Percentiles rank a stretch among this genome's conserved stretches.
Evolutionary conservation across 768 basidiomycete species (phyloP).

Genomic region (Vishniacozyma victoriae): DNA sequence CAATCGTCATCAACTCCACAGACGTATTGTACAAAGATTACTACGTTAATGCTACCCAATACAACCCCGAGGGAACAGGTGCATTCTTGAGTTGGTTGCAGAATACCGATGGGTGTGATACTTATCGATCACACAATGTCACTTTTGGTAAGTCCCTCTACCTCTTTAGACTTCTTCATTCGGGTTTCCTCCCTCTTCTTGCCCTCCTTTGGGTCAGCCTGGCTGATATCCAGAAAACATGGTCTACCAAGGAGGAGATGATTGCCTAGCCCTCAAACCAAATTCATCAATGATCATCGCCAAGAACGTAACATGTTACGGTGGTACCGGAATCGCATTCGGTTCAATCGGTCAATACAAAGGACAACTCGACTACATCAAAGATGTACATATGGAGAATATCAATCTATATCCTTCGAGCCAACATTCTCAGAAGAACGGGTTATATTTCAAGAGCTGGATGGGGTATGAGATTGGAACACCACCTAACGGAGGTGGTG

Average conservation of each 20-base stretch:
- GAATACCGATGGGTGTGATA: constrained; percentile 49
- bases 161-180: background rate
- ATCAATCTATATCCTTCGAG: constrained; percentile 9
- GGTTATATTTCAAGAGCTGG: constrained; percentile 21
- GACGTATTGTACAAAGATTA: constrained; percentile 47
- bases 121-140: constrained; percentile 47
- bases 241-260: constrained; percentile 48
- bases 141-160: constrained; percentile 31
- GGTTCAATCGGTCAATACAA: constrained; percentile 49
- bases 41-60: constrained; percentile 48
- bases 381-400: constrained; percentile 16
- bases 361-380: constrained; percentile 16
- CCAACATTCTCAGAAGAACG: constrained; percentile 11
- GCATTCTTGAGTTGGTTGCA: constrained; percentile 12
- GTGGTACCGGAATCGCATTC: constrained; percentile 49
- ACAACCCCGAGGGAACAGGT: constrained; percentile 24
- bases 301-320: constrained; percentile 47
- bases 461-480: constrained; percentile 4
- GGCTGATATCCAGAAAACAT: constrained; percentile 30
- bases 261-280: constrained; percentile 48
- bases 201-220: background rate
- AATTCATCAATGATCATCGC: constrained; percentile 50
- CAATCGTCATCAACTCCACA: constrained; percentile 45
- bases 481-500: constrained; percentile 19
- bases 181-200: background rate